Evolutionary conservation across 495 filamentous ascomycete genomes (phyloP), one percentile per base, ranked within the genome.

Genomic region (Penicillium samsonianum): DNA sequence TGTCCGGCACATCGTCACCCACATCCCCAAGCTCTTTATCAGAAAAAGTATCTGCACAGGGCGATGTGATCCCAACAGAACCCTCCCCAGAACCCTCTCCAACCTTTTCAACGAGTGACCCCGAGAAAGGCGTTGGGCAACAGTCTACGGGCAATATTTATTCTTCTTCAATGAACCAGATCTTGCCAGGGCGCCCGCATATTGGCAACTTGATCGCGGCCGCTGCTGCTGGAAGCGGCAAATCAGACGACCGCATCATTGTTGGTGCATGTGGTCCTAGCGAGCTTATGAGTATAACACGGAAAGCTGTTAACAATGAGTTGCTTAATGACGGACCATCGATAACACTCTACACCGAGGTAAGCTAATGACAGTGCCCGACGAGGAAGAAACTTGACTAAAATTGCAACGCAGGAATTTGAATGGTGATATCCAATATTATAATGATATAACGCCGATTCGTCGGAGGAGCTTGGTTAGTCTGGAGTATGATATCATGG

Each of bases 231-330:
- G 22, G 17, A 42, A 54, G 42, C 7, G n/a, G 7, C 5, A 40
- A 8, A 10, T 16, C 14, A 26, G 33, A 56, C 23, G 44, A 56
- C 44, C 53, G 35, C 45, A 30, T 56, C 10, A 50, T 56, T 17
- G 33, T 56, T 17, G 53, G 53, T 6, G 44, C 42, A 30, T 56
- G 53, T 38, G 53, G 53, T 20, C 53, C 53, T 19, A 23, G 30
- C 7, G 10, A 26, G 16, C 26, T 56, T 20, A 12, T 47, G 22
- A n/a, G 20, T 42, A 9, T 12, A n/a, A 49, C 44, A 38, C 35
- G 45, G 14, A 10, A 56, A 5, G 53, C 53, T 16, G 31, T 49
- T 16, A 25, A 12, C 22, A 30, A 19, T 10, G 44, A 28, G 7
- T 10, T 40, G 17, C n/a, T 14, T 25, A 23, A 57, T 1, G 45